phyloP scores from a whole-genome alignment of 345 rosid species.

The Citrus cavaleriei region DNA sequence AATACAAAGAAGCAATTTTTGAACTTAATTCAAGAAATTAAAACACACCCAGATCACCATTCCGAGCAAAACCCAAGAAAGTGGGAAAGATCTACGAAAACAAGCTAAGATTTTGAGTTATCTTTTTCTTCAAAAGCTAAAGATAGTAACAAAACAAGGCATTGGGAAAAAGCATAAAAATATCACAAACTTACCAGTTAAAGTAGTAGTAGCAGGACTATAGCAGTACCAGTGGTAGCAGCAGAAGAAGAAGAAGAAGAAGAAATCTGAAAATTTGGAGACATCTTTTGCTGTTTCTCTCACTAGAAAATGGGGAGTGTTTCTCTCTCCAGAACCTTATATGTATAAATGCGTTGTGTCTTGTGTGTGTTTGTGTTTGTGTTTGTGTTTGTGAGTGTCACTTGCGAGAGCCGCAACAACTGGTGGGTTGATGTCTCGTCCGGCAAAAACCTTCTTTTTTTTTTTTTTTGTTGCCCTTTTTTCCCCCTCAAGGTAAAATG shows the following conservation, averaged over 20 bases:
- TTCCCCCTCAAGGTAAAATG: constrained; percentile 8
- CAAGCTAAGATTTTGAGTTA: not conserved
- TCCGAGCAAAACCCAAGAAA: constrained; percentile 19
- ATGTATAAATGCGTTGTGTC: not conserved
- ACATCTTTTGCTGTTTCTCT: constrained; percentile 11
- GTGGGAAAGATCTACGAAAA: constrained; percentile 35
- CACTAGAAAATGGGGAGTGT: not conserved
- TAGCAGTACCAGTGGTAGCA: not conserved
- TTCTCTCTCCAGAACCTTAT: constrained; percentile 19
- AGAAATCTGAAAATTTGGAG: constrained; percentile 33
- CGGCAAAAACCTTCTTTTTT: constrained; percentile 20
- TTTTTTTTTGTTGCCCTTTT: not conserved
- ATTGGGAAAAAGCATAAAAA: not conserved
- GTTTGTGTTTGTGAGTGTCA: not conserved
- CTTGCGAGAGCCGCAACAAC: constrained; percentile 49
- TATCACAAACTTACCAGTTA: constrained; percentile 18
- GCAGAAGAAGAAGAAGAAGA: not conserved
- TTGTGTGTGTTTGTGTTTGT: no score
- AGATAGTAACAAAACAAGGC: not conserved
- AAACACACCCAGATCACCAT: constrained; percentile 23
- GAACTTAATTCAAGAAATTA: constrained; percentile 7
- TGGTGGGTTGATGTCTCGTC: constrained; percentile 51
- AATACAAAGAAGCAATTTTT: not conserved
- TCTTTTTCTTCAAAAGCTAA: not conserved
- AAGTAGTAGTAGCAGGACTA: not conserved